Evolutionary conservation across 768 basidiomycete species (phyloP), one percentile per base, ranked within the genome.

Genomic region (Tylopilus subfusipes): DNA sequence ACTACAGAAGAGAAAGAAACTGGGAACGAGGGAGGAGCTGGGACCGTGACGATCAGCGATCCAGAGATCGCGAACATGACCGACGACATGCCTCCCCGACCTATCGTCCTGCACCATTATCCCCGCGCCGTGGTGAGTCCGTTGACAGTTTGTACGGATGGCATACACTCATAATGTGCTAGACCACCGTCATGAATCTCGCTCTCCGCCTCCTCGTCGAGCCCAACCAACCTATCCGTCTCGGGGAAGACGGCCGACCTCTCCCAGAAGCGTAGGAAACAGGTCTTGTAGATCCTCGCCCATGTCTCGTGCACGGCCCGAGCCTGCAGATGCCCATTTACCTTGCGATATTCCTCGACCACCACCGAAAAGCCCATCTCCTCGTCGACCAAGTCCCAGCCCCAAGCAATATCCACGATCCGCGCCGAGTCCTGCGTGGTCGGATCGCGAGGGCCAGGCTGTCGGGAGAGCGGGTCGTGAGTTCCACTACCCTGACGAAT

Each of bases 101-200:
- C 13, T 61, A 63, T 52, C 60, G 55, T 33, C 56, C 63, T 34
- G 57, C 53, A 46, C 60, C 60, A 39, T 18, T 47, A 30, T 68
- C 66, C 4, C 66, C 66, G 7, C 67, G 64, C 19, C 62, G 64
- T 36, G 67, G 66, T 68, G 57, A 59, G 66, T 48, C 36, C 16
- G 9, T 30, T 11, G 16, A 21, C 33, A 1, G 5, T 12, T 34
- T 27, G 2, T 49, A 30, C 47, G 16, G 45, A 31, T 4, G 11
- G n/a, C 27, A 25, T 25, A 5, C 33, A 13, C 29, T 61, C 29
- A 57, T 19, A 9, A 38, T 4, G 22, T 27, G 25, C n/a, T 24
- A 67, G 65, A 66, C 21, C n/a, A 58, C 51, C 52, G 58, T 16
- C 38, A 29, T 2, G 65, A 55, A 22, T 40, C 42, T 12, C 44